Evolutionary conservation across 768 basidiomycete genomes (phyloP), one percentile per base, ranked within the genome.

Genomic region (Fibroporia radiculosa): DNA sequence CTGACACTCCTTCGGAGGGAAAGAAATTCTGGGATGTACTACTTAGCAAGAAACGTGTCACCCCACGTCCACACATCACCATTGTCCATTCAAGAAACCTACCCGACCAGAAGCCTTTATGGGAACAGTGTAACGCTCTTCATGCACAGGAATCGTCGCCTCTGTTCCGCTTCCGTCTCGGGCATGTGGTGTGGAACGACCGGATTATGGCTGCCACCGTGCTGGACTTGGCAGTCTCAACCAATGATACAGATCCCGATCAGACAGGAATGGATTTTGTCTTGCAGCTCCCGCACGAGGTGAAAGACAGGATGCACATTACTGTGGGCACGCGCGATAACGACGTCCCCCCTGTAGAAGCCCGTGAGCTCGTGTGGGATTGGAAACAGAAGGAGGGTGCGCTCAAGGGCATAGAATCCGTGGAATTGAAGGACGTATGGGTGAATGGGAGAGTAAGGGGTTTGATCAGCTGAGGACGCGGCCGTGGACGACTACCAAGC

Each of bases 131-230:
- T 56, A 56, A 53, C 14, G 56, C 44, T 5, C 61, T 88, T 19
- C 45, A 42, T n/a, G 26, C 2, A 19, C 33, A 49, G 16, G 59
- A 72, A 25, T 45, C 14, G 0, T 69, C 77, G 10, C 80, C 82
- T 1, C 48, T 76, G 43, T 87, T 90, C 62, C 63, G 66, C 18
- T 80, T 84, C 51, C 67, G 59, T 25, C 66, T 96, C 13, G 72
- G 73, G 4, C 61, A 71, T 41, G 61, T 95, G 11, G 63, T 93
- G 10, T 92, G 84, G 78, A 77, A 93, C 52, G 74, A 74, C 19
- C 66, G 84, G 23, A 77, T 91, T 6, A 91, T 97, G 88, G 83
- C 86, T 2, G 56, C 87, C 8, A 77, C 80, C 0, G 75, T 96
- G 24, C 80, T 81, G 1, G 69, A 78, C 38, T 48, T 96, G 10